Evolutionary conservation across 2,329 filamentous ascomycete genomes (phyloP), one percentile per base, ranked within the genome.

Genomic region (Aspergillus unguis): DNA sequence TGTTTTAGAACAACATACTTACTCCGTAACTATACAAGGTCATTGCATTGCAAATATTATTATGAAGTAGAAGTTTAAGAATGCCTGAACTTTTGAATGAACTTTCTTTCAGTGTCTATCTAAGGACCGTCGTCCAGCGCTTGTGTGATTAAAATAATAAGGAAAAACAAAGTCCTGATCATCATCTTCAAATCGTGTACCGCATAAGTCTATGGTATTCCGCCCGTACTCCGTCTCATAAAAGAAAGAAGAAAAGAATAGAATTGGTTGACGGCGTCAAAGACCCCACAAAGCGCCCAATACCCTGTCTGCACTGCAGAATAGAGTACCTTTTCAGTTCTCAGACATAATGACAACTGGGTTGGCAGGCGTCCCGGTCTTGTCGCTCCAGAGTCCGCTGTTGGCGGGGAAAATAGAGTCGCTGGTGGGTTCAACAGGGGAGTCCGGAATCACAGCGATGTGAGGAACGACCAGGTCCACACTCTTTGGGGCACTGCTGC

Each of bases 381-480:
- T 49, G 25, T 62, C 53, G 29, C 57, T 59, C 67, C 66, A 69
- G 11, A 66, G 55, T n/a, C 61, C 57, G 49, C 64, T 63, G 46
- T 56, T 64, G 26, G 65, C 65, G 3, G 64, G 65, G 37, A 67
- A 64, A 10, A 68, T 62, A 2, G 66, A 66, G 8, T 61, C 65
- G 6, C 56, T 54, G 25, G 55, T 52, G 17, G 62, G 44, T 17
- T 62, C 57, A 10, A 61, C 45, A 4, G 56, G 49, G 3, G 57
- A 51, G 29, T 62, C 58, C 26, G 52, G 54, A 5, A 44, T 47
- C 2, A 55, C 53, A 3, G 49, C 48, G n/a, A 73, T 58, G 40
- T 73, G 72, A 26, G 73, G 73, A 10, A 74, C 67, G 9, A 75
- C 72, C 25, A 75, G 62, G 29, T 73, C 70, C 6, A 73, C 62